Percentiles rank a stretch among this genome's conserved stretches.
Evolutionary conservation across 306 rosid species (phyloP).

Genomic region (Vigna reflexopilosa): DNA sequence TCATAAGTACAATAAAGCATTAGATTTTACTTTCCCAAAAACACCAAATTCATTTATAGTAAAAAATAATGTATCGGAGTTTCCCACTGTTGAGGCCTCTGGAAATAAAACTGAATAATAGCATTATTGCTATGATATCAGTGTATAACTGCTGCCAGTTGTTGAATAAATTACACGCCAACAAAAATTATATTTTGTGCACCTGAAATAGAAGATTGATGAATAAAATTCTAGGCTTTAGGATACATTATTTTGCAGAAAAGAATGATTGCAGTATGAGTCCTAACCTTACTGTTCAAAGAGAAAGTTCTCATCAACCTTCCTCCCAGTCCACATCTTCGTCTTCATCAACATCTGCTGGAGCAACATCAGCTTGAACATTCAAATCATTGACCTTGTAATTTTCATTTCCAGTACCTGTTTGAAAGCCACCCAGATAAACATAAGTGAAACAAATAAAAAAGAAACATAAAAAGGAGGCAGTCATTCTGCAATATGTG

Average conservation of each 20-base stretch:
- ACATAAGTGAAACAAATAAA: background rate
- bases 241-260: background rate
- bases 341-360: constrained; percentile 67
- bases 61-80: background rate
- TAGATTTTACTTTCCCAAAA: constrained; percentile 2
- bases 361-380: constrained; percentile 69
- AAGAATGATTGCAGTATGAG: background rate
- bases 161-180: background rate
- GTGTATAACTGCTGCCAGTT: background rate
- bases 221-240: background rate
- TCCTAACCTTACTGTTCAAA: background rate
- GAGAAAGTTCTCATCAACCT: constrained; percentile 53
- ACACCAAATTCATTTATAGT: background rate
- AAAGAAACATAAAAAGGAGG: background rate
- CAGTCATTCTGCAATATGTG: background rate
- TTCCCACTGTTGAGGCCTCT: background rate
- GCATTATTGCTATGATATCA: background rate
- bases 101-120: constrained; percentile 1
- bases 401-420: constrained; percentile 65
- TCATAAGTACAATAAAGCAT: background rate
- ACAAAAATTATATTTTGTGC: background rate
- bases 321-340: constrained; percentile 91
- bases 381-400: constrained; percentile 84
- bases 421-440: constrained; percentile 26
- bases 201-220: background rate